Conservation (phyloP, 768 basidiomycete species). For the Kockovaella imperatae region DNA sequence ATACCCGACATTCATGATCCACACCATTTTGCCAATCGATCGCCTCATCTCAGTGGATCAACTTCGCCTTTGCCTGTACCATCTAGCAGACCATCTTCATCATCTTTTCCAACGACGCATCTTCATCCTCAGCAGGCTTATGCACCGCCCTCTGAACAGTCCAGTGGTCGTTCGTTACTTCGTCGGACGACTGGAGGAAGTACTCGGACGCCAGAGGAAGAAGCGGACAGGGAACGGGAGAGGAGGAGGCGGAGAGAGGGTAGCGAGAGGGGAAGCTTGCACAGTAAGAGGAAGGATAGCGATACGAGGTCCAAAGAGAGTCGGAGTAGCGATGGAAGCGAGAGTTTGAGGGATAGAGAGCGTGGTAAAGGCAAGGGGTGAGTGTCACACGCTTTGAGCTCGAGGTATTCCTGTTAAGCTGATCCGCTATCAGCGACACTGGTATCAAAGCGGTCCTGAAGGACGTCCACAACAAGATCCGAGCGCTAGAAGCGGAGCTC, state of each 20-base stretch:
- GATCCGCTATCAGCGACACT: slow-evolving; percentile 48
- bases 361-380: slow-evolving; percentile 44
- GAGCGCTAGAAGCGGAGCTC: slow-evolving; percentile 67
- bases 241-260: slow-evolving; percentile 42
- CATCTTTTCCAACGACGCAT: slow-evolving; percentile 4
- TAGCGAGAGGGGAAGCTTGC: slow-evolving; percentile 37
- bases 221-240: slow-evolving; percentile 42
- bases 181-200: slow-evolving; percentile 9
- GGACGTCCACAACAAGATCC: slow-evolving; percentile 66
- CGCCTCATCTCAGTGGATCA: too few relatives aligned
- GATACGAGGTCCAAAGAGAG: background rate
- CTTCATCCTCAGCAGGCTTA: background rate
- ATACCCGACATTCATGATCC: slow-evolving; percentile 90
- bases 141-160: slow-evolving; percentile 2
- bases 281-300: slow-evolving; percentile 18
- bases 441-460: slow-evolving; percentile 47
- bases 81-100: too few relatives aligned
- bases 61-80: too few relatives aligned
- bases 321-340: slow-evolving; percentile 30
- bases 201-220: slow-evolving; percentile 28
- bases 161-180: slow-evolving; percentile 1
- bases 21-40: slow-evolving; percentile 65
- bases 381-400: too few relatives aligned
- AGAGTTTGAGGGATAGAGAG: slow-evolving; percentile 45
- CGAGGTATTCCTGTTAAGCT: slow-evolving; percentile 60